These are phyloP conservation scores for Acacia confusa DNA, from an alignment of 306 rosid species.

Conservation along the genomic window DNA sequence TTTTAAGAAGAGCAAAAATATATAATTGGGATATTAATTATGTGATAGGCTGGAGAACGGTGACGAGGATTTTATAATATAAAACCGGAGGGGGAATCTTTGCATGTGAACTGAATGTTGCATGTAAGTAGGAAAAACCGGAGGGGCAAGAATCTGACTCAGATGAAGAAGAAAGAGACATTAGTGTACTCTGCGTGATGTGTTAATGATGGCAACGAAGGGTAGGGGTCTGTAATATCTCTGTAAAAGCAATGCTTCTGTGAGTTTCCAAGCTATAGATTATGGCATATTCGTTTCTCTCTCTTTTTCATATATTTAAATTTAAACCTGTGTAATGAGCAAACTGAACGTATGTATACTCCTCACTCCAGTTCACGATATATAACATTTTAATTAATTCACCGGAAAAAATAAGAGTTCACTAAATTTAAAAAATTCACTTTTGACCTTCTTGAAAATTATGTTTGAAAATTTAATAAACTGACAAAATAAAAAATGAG, in stretches of 20 bases:
- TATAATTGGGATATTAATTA: background rate
- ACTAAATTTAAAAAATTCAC: too few relatives aligned
- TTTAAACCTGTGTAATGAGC: background rate
- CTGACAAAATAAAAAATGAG: too few relatives aligned
- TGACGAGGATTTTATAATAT: slow-evolving; percentile 34
- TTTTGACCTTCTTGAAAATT: too few relatives aligned
- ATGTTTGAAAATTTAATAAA: too few relatives aligned
- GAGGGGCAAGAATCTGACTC: slow-evolving; percentile 23
- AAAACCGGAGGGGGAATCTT: slow-evolving; percentile 35
- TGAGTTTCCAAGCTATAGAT: slow-evolving; percentile 58
- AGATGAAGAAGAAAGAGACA: slow-evolving; percentile 31
- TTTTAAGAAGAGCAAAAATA: background rate
- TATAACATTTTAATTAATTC: too few relatives aligned
- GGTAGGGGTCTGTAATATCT: slow-evolving; percentile 31
- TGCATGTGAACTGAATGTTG: slow-evolving; percentile 37
- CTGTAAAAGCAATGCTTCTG: slow-evolving; percentile 53
- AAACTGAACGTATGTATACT: background rate
- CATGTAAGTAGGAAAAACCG: slow-evolving; percentile 44
- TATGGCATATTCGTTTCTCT: slow-evolving; percentile 45
- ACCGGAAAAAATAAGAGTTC: too few relatives aligned
- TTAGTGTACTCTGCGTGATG: slow-evolving; percentile 27
- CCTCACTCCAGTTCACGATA: too few relatives aligned
- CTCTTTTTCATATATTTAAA: slow-evolving; percentile 10
- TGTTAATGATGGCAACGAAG: slow-evolving; percentile 40
- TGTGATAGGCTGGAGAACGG: background rate